Conservation (phyloP, 352 stramenopile genomes). For the Pythium aphanidermatum region DNA sequence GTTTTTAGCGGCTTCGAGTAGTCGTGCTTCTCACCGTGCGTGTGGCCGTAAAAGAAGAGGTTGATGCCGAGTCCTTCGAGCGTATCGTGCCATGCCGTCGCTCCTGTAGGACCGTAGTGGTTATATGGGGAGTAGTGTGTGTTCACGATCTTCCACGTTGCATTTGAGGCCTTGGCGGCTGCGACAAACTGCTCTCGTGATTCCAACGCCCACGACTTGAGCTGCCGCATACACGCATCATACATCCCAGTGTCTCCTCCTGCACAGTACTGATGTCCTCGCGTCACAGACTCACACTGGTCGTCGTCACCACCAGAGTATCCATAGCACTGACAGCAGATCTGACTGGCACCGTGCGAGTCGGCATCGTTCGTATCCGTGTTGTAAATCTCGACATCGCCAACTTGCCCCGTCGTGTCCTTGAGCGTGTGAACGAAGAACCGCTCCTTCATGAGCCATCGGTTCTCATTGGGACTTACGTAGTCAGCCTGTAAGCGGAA, state of each 20-base stretch:
- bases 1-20: conserved; percentile 39
- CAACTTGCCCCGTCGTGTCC: conserved; percentile 31
- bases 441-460: conserved; percentile 68
- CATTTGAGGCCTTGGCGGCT: conserved; percentile 49
- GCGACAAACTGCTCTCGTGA: conserved; percentile 36
- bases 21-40: conserved; percentile 65
- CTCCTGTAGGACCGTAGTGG: conserved; percentile 47
- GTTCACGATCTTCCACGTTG: conserved; percentile 80
- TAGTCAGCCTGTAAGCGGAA: conserved; percentile 70
- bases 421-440: conserved; percentile 69
- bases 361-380: conserved; percentile 68
- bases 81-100: conserved; percentile 40
- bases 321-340: conserved; percentile 79
- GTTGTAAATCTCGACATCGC: conserved; percentile 80
- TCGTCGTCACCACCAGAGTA: conserved; percentile 59
- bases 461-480: conserved; percentile 68
- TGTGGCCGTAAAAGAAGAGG: conserved; percentile 42
- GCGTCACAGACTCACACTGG: conserved; percentile 46
- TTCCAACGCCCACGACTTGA: conserved; percentile 51
- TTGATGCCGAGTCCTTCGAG: conserved; percentile 27
- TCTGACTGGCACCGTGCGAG: conserved; percentile 51
- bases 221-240: conserved; percentile 61
- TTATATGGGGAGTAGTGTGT: conserved; percentile 80
- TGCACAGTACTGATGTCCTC: conserved; percentile 46
- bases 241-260: conserved; percentile 57